A percentile compares a stretch with the other conserved stretches of the same genome.
These are phyloP conservation scores for Boletus semigastroideus DNA, from an alignment of 1,284 basidiomycete species.

Conservation along the genomic window DNA sequence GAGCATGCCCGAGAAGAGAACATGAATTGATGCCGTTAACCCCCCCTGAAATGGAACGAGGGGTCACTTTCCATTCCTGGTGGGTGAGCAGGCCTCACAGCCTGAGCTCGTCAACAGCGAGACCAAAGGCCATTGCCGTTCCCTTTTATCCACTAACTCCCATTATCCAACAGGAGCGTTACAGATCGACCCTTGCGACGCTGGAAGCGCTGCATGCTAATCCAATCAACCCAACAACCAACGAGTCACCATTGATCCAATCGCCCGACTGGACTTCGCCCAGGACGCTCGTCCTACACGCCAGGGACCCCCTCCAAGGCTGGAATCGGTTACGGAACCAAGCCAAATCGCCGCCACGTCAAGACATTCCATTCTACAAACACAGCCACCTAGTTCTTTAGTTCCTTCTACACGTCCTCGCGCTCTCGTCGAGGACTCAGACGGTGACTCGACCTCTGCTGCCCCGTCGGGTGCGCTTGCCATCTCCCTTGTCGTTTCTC, in stretches of 20 bases:
- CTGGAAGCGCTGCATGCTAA: conserved; percentile 32
- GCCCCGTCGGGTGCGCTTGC: conserved; percentile 28
- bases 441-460: conserved; percentile 34
- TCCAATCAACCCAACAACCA: conserved; percentile 24
- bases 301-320: conserved; percentile 43
- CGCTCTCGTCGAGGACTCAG: conserved; percentile 60
- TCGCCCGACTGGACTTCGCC: conserved; percentile 52
- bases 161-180: conserved; percentile 19
- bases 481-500: not conserved
- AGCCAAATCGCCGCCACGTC: conserved; percentile 28
- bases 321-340: conserved; percentile 43
- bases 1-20: not conserved
- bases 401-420: conserved; percentile 63
- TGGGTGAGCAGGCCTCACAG: conserved; percentile 28
- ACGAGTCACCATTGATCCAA: conserved; percentile 68
- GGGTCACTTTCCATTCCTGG: conserved; percentile 32
- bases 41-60: conserved; percentile 23
- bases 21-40: conserved; percentile 1
- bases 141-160: conserved; percentile 21
- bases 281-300: conserved; percentile 54
- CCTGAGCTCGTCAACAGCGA: conserved; percentile 25
- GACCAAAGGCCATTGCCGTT: conserved; percentile 21
- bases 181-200: conserved; percentile 22
- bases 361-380: conserved; percentile 27
- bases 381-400: conserved; percentile 39